These are phyloP conservation scores for Clarireedia homoeocarpa DNA, from an alignment of 2,329 filamentous ascomycete species.

Conservation along the genomic window DNA sequence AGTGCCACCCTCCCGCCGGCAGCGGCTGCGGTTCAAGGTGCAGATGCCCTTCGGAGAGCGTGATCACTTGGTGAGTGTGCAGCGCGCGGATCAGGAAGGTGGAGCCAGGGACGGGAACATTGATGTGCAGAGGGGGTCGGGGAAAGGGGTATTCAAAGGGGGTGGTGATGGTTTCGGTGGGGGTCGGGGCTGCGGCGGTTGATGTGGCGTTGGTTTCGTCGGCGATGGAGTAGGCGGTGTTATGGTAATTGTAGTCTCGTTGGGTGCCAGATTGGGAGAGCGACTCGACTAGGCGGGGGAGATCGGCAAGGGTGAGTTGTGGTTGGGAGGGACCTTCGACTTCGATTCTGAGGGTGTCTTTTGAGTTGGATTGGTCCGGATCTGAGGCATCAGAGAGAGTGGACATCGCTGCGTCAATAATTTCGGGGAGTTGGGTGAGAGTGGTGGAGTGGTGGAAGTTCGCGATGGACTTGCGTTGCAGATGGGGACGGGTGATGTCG, in stretches of 20 bases:
- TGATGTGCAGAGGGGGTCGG: neutral
- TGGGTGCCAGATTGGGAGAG: neutral
- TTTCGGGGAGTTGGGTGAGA: neutral
- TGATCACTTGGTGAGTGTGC: neutral
- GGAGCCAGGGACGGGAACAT: neutral
- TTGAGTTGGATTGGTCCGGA: neutral
- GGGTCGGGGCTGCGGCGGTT: no score
- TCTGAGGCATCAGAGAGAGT: neutral
- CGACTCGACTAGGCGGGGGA: neutral
- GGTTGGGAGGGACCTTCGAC: slow-evolving; percentile 1
- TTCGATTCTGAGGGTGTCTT: slow-evolving; percentile 7
- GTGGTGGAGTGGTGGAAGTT: slow-evolving; percentile 1
- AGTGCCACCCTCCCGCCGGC: neutral
- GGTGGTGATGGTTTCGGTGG: no score
- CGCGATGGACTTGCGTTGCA: neutral
- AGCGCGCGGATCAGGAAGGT: slow-evolving; percentile 3
- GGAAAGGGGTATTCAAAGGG: no score
- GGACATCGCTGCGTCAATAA: neutral
- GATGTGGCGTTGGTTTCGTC: no score
- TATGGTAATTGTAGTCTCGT: no score
- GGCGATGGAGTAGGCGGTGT: no score
- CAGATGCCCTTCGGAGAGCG: neutral
- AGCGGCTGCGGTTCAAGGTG: neutral
- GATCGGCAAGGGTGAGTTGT: slow-evolving; percentile 4
- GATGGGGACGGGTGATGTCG: neutral